Evolutionary conservation across 805 yeast species (phyloP), one percentile per base, ranked within the genome.

Genomic region (Ogataea sp.): DNA sequence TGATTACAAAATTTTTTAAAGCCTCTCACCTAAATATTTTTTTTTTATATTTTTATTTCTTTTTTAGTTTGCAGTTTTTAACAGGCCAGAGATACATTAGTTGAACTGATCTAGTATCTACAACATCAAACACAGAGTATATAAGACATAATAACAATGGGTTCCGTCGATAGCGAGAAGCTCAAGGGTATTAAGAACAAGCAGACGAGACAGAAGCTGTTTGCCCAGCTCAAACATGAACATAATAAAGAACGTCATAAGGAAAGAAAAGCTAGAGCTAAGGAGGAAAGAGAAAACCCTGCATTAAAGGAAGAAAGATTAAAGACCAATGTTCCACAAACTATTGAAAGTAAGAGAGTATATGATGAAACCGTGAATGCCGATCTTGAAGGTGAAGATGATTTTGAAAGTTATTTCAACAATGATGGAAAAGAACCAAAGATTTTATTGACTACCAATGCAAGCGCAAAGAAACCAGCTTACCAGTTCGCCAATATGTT

Each of bases 401-500:
- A 76, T 51, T 84, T 84, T 56, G 72, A 68, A 28, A 57, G 62
- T 24, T 79, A 79, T 53, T 83, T 82, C 53, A 47, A 51, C 30
- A 64, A 65, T 18, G 69, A 70, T 33, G 52, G 49, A 14, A 58
- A 68, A 44, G 78, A 80, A 38, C 97, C 98, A 34, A 93, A 93
- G 59, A 83, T 93, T 34, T 68, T 93, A 40, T 65, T 93, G 39
- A 93, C 98, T 7, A 93, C 98, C 7, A 87, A 80, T 60, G 85
- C 85, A 30, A 71, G 78, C 50, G 96, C 97, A 14, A 80, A 78
- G 51, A 85, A 84, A 55, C 74, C 75, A 30, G 97, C 96, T 0
- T 89, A 87, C 58, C 89, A 83, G 53, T 88, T 93, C 65, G 89
- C 96, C 8, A 93, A 89, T 45, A 71, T 83, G 40, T 65, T 93